Conservation (phyloP, 202 grass and related monocot species). For the Zizania palustris region DNA sequence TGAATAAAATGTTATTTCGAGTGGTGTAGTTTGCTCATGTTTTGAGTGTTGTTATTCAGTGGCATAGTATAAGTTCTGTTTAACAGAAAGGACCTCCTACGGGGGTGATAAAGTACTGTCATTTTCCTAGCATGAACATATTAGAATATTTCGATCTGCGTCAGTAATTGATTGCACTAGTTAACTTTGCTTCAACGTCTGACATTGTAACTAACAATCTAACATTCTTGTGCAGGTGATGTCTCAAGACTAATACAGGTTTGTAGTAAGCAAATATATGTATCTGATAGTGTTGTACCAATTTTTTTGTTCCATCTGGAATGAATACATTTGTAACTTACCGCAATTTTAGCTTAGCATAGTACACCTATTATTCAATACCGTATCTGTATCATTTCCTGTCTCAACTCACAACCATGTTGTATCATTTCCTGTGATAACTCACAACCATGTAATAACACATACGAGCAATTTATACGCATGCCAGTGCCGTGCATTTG, state of each 20-base stretch:
- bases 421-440: neutral
- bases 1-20: constrained; percentile 10
- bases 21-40: constrained; percentile 19
- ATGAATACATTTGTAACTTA: constrained; percentile 29
- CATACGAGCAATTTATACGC: neutral
- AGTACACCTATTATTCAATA: constrained; percentile 21
- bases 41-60: neutral
- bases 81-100: neutral
- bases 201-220: neutral
- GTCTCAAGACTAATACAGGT: constrained; percentile 10
- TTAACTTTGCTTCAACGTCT: constrained; percentile 32
- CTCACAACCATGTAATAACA: constrained; percentile 14
- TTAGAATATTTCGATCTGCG: constrained; percentile 1
- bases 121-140: constrained; percentile 21
- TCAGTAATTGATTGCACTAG: constrained; percentile 13
- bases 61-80: neutral
- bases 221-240: constrained; percentile 51
- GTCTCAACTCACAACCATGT: constrained; percentile 16
- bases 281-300: constrained; percentile 38
- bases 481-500: neutral
- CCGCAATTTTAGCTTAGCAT: constrained; percentile 31
- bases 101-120: constrained; percentile 9
- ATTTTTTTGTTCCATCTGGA: constrained; percentile 2
- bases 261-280: constrained; percentile 38
- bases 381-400: constrained; percentile 4